Evolutionary conservation across 805 yeast genomes (phyloP), one percentile per base, ranked within the genome.

Genomic region (Candida boleticola): DNA sequence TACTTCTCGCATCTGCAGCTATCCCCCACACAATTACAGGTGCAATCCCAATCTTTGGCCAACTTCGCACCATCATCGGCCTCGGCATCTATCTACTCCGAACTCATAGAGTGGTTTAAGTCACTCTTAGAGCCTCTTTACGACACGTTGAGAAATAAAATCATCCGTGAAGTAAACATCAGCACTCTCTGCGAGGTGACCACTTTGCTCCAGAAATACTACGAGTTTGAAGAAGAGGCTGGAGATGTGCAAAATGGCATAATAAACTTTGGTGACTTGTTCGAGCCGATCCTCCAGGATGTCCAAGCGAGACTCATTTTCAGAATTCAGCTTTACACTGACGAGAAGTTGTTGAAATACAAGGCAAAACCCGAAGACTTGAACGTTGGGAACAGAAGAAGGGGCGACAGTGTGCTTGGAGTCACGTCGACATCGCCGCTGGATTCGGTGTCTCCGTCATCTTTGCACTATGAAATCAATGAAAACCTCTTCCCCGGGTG

Each of bases 221-320:
- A 77, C 51, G 87, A 83, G 45, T 74, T 73, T 46, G 89, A 84
- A 40, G 82, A 76, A n/a, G 44, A 29, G 49, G 49, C 42, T 6
- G 43, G 48, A 9, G 58, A 57, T 11, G 48, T 44, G 34, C 46
- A 46, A 34, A 48, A 45, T 13, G 52, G 48, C 17, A 48, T 42
- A 26, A 61, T 72, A n/a, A 72, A 78, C 44, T 74, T 75, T 46
- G 86, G 82, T 7, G 72, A 70, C 34, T 62, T 89, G 3, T 82
- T 87, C 47, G 78, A 77, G 42, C 90, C 95, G 0, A 76, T 89
- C 9, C 60, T 85, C 20, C 80, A 82, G 43, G 95, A 85, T 53
- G 78, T 83, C 0, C 98, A 92, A 61, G 74, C 87, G 2, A 70
- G 97, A 45, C 68, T 92, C 30, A 83, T 89, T 2, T 86, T 90